These are phyloP conservation scores for Neonectria ditissima DNA, from an alignment of 2,329 filamentous ascomycete genomes.

Conservation along the genomic window DNA sequence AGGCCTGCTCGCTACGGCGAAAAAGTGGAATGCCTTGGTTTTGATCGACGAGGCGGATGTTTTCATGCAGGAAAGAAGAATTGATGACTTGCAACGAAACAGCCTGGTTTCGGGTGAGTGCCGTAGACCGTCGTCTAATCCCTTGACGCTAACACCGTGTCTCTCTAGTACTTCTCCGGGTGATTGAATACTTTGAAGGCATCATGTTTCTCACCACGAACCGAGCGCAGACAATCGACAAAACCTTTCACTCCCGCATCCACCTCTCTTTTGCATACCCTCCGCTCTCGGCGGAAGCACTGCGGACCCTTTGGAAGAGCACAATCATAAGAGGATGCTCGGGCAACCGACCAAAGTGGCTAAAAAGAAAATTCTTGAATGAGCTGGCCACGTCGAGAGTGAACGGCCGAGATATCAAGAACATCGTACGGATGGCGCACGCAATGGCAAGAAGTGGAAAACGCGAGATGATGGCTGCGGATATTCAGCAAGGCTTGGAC, in stretches of 20 bases:
- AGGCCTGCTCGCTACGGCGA: neutral
- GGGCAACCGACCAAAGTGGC: neutral
- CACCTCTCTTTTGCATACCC: conserved; percentile 16
- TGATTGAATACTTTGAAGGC: conserved; percentile 11
- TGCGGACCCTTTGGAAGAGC: conserved; percentile 1
- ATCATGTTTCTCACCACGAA: conserved; percentile 10
- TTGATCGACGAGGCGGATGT: conserved; percentile 11
- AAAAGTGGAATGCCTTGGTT: neutral
- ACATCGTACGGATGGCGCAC: conserved; percentile 9
- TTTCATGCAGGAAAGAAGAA: conserved; percentile 4
- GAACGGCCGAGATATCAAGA: conserved; percentile 10
- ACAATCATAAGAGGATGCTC: conserved; percentile 2
- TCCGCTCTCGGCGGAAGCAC: neutral
- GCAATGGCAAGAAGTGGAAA: neutral
- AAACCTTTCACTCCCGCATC: conserved; percentile 10
- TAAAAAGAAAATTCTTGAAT: neutral
- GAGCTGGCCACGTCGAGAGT: neutral
- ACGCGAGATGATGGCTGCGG: conserved; percentile 3
- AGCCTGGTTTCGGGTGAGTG: conserved; percentile 10
- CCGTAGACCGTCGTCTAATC: no score
- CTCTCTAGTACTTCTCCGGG: neutral
- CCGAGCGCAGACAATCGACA: conserved; percentile 5
- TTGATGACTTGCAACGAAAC: neutral
- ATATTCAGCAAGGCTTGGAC: neutral
- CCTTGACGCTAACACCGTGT: neutral